Base-by-base conservation (phyloP, 352 stramenopile species). In the Globisporangium splendens region DNA sequence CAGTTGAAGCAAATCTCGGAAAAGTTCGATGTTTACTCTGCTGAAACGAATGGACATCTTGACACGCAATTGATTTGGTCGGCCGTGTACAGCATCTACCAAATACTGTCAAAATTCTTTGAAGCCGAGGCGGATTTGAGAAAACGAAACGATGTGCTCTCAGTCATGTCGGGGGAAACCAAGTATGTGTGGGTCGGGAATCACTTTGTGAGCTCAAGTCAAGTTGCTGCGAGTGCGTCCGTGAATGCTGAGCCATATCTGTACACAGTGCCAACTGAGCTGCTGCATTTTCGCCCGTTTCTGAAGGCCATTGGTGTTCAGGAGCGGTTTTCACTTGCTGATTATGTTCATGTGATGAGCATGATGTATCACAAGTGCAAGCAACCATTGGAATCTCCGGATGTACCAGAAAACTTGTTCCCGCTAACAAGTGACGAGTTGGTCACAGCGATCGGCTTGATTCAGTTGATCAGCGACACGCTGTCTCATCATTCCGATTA, bases 241-340 rank as follows among this genome's bases (percentile, higher is more conserved):
- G 68, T 88, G 41, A 86, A 83, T 50, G 79, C 79, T 1, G 73
- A 91, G 53, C 79, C 79, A 6, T 88, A 89, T 52, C 67, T 91
- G 38, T 85, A 73, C 59, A 73, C 65, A 4, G 59, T 89, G 57
- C 76, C 79, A 8, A 84, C 65, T 61, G 81, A 91, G 46, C 44
- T 89, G 47, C 60, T 86, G 14, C 77, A 85, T 55, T 91, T 88
- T 47, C 68, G 79, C 31, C 66, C 77, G 6, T 86, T 91, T 21
- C 56, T 89, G 49, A 73, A 74, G 61, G 73, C 70, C 7, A 72
- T 89, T 59, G 81, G 79, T 38, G 81, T 91, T 8, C 75, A 73
- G 56, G 74, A 85, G 39, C 66, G 70, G 1, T 91, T 91, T 61
- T 56, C 63, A 7, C 54, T 83, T 15, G 58, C 42, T 12, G 82